phyloP scores from a whole-genome alignment of 2,329 filamentous ascomycete species.

The Pseudocercospora crystallina region DNA sequence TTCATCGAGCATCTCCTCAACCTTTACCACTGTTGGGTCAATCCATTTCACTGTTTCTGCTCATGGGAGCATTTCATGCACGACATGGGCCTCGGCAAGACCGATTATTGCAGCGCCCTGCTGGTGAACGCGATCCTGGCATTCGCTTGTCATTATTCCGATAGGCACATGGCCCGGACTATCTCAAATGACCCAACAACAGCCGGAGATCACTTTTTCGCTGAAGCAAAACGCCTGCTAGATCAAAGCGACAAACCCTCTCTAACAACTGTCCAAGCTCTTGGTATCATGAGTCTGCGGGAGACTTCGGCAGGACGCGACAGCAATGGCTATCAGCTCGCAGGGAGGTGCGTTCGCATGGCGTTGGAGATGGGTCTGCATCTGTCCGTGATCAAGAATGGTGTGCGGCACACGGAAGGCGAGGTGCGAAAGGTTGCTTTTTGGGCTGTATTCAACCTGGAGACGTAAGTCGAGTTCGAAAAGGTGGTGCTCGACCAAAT shows the following conservation, averaged over 20 bases:
- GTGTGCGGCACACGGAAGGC: constrained; percentile 43
- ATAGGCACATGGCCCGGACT: constrained; percentile 62
- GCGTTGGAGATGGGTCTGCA: constrained; percentile 72
- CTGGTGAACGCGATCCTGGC: constrained; percentile 37
- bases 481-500: neutral
- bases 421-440: constrained; percentile 54
- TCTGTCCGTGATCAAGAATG: constrained; percentile 40
- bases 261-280: constrained; percentile 70
- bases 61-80: constrained; percentile 69
- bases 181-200: constrained; percentile 62
- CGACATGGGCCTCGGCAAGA: constrained; percentile 61
- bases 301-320: constrained; percentile 69
- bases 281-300: constrained; percentile 73
- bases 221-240: constrained; percentile 64
- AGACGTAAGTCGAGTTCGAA: constrained; percentile 40
- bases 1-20: constrained; percentile 38
- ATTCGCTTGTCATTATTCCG: constrained; percentile 50
- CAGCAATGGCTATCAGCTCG: constrained; percentile 71
- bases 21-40: constrained; percentile 57
- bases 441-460: constrained; percentile 53
- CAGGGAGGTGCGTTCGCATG: constrained; percentile 69
- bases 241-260: constrained; percentile 58
- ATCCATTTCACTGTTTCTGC: constrained; percentile 71
- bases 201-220: constrained; percentile 73
- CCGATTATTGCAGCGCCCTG: constrained; percentile 64